A percentile compares a stretch with the other conserved stretches of the same genome.
These are phyloP conservation scores for Candida multigemmis DNA, from an alignment of 805 yeast species.

Conservation along the genomic window DNA sequence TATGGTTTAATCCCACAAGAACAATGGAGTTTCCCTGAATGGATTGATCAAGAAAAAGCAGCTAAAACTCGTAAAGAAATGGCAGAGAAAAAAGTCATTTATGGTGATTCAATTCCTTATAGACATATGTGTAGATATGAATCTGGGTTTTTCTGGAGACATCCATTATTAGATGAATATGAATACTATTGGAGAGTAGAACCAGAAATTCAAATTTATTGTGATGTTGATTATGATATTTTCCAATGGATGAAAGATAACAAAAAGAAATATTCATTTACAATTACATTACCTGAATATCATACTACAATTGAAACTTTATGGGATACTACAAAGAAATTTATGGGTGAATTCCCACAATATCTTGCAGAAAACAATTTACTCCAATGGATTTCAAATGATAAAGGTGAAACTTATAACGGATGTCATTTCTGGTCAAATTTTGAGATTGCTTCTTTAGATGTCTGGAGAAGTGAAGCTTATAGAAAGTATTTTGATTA, in stretches of 20 bases:
- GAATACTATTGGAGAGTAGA: constrained; percentile 95
- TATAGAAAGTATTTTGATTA: constrained; percentile 63
- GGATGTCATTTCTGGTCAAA: constrained; percentile 90
- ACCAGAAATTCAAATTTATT: constrained; percentile 71
- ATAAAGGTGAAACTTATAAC: constrained; percentile 61
- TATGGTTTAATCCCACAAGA: constrained; percentile 77
- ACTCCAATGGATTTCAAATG: constrained; percentile 62
- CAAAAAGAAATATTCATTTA: constrained; percentile 78
- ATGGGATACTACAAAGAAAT: constrained; percentile 70
- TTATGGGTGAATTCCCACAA: constrained; percentile 51
- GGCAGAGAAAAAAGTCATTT: constrained; percentile 49
- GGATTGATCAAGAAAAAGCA: constrained; percentile 74
- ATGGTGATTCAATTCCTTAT: constrained; percentile 68
- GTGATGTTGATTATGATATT: constrained; percentile 84
- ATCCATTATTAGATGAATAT: constrained; percentile 63
- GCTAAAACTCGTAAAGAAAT: constrained; percentile 49
- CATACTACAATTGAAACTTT: constrained; percentile 78
- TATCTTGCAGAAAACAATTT: constrained; percentile 54
- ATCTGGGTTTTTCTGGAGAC: constrained; percentile 83
- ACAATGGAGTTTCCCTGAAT: constrained; percentile 82
- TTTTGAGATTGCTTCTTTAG: constrained; percentile 71
- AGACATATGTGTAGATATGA: constrained; percentile 93
- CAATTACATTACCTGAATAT: constrained; percentile 76
- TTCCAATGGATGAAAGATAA: constrained; percentile 72
- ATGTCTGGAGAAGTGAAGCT: constrained; percentile 67